Evolutionary conservation across 164 flowering plant species (phyloP).

Genomic region (Vitis labrusca): DNA sequence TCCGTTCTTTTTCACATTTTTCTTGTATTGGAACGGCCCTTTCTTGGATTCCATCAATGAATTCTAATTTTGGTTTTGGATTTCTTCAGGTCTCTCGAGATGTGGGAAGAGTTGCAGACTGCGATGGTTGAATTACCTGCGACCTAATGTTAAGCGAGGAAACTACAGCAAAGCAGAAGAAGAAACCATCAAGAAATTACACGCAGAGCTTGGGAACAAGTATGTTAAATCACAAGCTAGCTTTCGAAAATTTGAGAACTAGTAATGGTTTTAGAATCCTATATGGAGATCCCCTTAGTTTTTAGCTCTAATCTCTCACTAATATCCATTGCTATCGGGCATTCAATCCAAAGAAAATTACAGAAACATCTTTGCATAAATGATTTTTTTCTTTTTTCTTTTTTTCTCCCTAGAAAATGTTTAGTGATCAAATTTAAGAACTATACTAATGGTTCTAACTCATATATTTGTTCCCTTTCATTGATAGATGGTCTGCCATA

Average conservation of each 20-base stretch:
- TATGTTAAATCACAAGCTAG: background rate
- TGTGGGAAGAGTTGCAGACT: conserved; percentile 32
- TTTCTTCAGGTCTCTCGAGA: conserved; percentile 18
- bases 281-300: background rate
- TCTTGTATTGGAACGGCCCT: no score
- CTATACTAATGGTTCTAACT: background rate
- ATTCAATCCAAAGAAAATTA: no score
- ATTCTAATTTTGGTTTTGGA: background rate
- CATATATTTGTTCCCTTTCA: background rate
- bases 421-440: background rate
- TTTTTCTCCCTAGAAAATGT: no score
- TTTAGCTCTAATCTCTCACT: background rate
- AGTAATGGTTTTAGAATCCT: no score
- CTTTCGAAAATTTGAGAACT: no score
- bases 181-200: conserved; percentile 15
- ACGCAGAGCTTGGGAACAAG: conserved; percentile 24
- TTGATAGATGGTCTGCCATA: conserved; percentile 32
- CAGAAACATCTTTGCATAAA: no score
- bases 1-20: no score
- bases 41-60: background rate
- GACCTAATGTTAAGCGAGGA: conserved; percentile 24
- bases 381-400: background rate
- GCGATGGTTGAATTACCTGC: conserved; percentile 25
- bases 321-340: no score
- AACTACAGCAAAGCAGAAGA: conserved; percentile 21